Percentiles rank a stretch among this genome's conserved stretches.
These are phyloP conservation scores for Acer campestre DNA, from an alignment of 345 rosid species.

Conservation along the genomic window DNA sequence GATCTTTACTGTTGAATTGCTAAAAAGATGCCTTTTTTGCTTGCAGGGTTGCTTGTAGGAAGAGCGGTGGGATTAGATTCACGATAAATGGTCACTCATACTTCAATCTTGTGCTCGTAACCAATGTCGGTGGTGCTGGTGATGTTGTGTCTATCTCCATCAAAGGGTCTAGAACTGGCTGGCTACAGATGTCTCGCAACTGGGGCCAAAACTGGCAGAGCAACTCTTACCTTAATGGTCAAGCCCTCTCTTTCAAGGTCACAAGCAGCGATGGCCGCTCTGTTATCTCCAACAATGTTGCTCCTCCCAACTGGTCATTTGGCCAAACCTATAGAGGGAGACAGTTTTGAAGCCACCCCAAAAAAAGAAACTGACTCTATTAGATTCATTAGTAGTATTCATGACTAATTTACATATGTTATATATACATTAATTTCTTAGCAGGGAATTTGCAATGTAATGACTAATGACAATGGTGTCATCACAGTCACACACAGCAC, in stretches of 20 bases:
- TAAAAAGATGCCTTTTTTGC: not conserved
- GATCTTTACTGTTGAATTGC: not conserved
- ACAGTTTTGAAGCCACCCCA: slow-evolving; percentile 13
- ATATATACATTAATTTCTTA: not conserved
- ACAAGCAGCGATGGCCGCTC: slow-evolving; percentile 25
- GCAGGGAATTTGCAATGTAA: slow-evolving; percentile 5
- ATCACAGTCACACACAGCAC: not conserved
- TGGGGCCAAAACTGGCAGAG: slow-evolving; percentile 39
- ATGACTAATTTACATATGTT: not conserved
- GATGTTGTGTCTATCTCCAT: slow-evolving; percentile 27
- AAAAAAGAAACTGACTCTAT: not conserved
- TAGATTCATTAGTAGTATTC: not conserved
- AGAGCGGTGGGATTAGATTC: slow-evolving; percentile 29
- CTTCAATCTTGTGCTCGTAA: slow-evolving; percentile 31
- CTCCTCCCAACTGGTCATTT: slow-evolving; percentile 34
- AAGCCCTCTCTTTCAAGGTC: slow-evolving; percentile 30
- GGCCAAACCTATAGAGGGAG: slow-evolving; percentile 25
- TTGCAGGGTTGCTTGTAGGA: slow-evolving; percentile 26
- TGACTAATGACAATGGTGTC: slow-evolving; percentile 3
- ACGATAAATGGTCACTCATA: slow-evolving; percentile 31
- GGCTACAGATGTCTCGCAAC: slow-evolving; percentile 31
- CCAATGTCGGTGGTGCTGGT: slow-evolving; percentile 36
- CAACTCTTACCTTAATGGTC: slow-evolving; percentile 31
- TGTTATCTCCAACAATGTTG: slow-evolving; percentile 26
- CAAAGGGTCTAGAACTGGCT: slow-evolving; percentile 25